Conservation (phyloP, 2,329 filamentous ascomycete species). For the Ophiostoma pallidulum region DNA sequence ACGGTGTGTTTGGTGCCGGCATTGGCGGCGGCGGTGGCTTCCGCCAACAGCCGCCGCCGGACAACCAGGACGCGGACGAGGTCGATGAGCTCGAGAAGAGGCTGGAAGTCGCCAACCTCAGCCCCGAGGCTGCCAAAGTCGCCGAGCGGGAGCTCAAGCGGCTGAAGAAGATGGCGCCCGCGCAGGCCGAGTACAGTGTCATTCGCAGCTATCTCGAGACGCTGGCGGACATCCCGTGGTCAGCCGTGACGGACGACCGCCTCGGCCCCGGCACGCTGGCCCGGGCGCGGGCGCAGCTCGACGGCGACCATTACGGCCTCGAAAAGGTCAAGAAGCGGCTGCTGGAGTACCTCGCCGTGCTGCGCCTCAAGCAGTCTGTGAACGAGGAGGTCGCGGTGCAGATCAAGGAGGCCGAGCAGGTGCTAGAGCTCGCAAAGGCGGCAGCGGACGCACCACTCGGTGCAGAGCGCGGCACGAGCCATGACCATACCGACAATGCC, state of each 20-base stretch:
- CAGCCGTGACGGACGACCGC: conserved; percentile 71
- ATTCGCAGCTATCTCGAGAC: conserved; percentile 91
- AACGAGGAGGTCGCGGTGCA: conserved; percentile 76
- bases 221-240: conserved; percentile 88
- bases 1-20: conserved; percentile 20
- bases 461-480: too few species aligned
- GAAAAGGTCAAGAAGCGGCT: conserved; percentile 96
- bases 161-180: conserved; percentile 89
- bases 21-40: conserved; percentile 22
- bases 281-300: conserved; percentile 77
- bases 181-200: conserved; percentile 92
- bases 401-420: conserved; percentile 57
- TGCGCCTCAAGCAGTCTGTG: conserved; percentile 85
- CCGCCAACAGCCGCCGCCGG: conserved; percentile 1
- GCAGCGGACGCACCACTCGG: conserved; percentile 24
- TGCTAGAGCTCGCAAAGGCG: conserved; percentile 36
- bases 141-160: conserved; percentile 81
- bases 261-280: conserved; percentile 71
- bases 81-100: conserved; percentile 85
- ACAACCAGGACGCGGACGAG: conserved; percentile 69
- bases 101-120: conserved; percentile 70
- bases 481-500: too few species aligned
- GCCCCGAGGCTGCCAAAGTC: conserved; percentile 78
- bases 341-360: conserved; percentile 90
- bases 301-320: conserved; percentile 92